A percentile compares a stretch with the other conserved stretches of the same genome.
phyloP scores from a whole-genome alignment of 73 alveolate species.

The Loxodes magnus region DNA sequence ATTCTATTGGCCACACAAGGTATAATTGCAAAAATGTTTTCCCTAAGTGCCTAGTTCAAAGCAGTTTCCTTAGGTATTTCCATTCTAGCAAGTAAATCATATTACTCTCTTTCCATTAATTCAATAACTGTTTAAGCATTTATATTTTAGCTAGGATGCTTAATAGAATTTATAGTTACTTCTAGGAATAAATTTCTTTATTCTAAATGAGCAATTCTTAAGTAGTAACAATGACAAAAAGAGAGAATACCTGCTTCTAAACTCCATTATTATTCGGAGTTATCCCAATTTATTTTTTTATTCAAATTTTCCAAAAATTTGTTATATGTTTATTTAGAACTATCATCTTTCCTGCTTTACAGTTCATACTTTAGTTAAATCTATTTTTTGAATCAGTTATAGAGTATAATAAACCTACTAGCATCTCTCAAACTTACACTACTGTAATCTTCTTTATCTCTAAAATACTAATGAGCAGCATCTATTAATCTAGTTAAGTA shows the following conservation, averaged over 20 bases:
- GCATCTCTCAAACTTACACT: too few species aligned
- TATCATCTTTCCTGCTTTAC: too few species aligned
- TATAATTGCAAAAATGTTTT: conserved; percentile 36
- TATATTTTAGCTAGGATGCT: conserved; percentile 6
- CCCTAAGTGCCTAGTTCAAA: conserved; percentile 36
- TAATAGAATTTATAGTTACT: neutral
- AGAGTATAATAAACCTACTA: too few species aligned
- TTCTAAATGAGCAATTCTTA: conserved; percentile 16
- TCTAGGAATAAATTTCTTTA: conserved; percentile 19
- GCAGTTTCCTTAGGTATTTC: conserved; percentile 22
- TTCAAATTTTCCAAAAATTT: too few species aligned
- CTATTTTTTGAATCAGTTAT: too few species aligned
- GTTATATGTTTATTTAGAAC: too few species aligned
- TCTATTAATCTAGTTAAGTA: too few species aligned
- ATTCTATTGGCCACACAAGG: conserved; percentile 29
- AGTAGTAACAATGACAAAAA: conserved; percentile 37
- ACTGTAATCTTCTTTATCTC: too few species aligned
- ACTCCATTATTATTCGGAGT: too few species aligned
- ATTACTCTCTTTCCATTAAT: conserved; percentile 33
- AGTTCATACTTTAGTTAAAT: too few species aligned
- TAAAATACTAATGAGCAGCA: too few species aligned
- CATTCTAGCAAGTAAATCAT: conserved; percentile 26
- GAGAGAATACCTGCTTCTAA: conserved; percentile 22
- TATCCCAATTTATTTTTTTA: too few species aligned
- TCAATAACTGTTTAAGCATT: conserved; percentile 15